A percentile compares a stretch with the other conserved stretches of the same genome.
These are phyloP conservation scores for Lactarius akahatsu DNA, from an alignment of 768 basidiomycete species.

Conservation along the genomic window DNA sequence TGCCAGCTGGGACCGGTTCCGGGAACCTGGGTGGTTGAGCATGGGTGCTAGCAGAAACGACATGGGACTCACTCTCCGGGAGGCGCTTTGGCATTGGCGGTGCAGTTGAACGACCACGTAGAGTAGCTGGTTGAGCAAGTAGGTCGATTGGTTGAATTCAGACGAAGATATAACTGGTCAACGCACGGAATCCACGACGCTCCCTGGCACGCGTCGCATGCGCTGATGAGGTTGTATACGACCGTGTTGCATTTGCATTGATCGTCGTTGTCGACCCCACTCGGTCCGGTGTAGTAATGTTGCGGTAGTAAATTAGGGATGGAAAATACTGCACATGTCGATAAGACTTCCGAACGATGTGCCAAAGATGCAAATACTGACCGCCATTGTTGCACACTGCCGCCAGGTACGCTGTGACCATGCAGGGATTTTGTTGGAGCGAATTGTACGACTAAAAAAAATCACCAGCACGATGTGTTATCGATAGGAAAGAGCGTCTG, in stretches of 20 bases:
- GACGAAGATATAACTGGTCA: background rate
- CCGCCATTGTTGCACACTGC: slow-evolving; percentile 18
- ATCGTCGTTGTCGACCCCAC: slow-evolving; percentile 1
- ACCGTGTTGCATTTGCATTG: slow-evolving; percentile 33
- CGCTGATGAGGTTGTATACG: slow-evolving; percentile 32
- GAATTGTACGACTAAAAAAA: slow-evolving; percentile 19
- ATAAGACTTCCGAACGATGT: background rate
- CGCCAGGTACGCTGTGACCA: slow-evolving; percentile 6
- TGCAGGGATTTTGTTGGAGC: slow-evolving; percentile 20
- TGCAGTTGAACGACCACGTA: slow-evolving; percentile 22
- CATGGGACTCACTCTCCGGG: slow-evolving; percentile 17
- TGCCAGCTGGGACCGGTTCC: slow-evolving; percentile 40
- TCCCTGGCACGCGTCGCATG: slow-evolving; percentile 34
- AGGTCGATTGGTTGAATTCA: background rate
- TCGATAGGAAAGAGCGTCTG: background rate
- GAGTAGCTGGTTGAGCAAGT: slow-evolving; percentile 17
- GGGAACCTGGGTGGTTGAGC: slow-evolving; percentile 19
- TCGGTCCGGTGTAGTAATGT: slow-evolving; percentile 20
- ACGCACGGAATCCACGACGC: slow-evolving; percentile 19
- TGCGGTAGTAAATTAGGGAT: slow-evolving; percentile 9
- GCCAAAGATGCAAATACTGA: slow-evolving; percentile 3
- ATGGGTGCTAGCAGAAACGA: background rate
- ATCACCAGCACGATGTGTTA: background rate
- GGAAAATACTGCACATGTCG: slow-evolving; percentile 5
- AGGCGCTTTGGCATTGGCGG: background rate